Evolutionary conservation across 106 monocot species (phyloP).

Genomic region (Hemerocallis citrina): DNA sequence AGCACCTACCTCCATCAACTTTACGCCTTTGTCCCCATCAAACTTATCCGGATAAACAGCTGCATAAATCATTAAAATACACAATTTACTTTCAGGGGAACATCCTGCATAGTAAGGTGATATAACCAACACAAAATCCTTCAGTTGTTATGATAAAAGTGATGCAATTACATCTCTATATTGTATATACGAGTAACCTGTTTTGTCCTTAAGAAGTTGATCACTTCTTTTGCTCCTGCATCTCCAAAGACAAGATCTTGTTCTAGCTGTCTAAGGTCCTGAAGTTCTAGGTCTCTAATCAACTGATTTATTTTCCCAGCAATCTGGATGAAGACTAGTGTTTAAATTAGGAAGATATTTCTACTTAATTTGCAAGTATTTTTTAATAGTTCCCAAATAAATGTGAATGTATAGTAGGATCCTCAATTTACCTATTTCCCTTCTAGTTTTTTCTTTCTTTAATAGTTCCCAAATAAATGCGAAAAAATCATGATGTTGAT

Average conservation of each 20-base stretch:
- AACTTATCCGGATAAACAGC: slow-evolving; percentile 64
- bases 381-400: too few relatives aligned
- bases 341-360: neutral
- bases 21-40: slow-evolving; percentile 63
- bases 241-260: slow-evolving; percentile 83
- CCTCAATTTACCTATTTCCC: too few relatives aligned
- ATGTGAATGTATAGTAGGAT: too few relatives aligned
- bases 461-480: too few relatives aligned
- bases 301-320: slow-evolving; percentile 55
- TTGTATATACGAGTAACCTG: slow-evolving; percentile 29
- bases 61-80: slow-evolving; percentile 65
- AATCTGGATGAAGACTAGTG: slow-evolving; percentile 32
- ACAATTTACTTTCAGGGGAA: slow-evolving; percentile 58
- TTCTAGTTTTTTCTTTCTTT: too few relatives aligned
- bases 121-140: neutral
- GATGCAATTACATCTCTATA: neutral
- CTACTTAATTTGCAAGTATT: too few relatives aligned
- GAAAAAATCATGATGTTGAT: too few relatives aligned
- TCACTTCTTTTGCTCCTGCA: slow-evolving; percentile 71
- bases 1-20: slow-evolving; percentile 56
- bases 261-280: slow-evolving; percentile 57
- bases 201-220: slow-evolving; percentile 51
- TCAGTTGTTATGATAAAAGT: neutral
- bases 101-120: slow-evolving; percentile 37
- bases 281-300: slow-evolving; percentile 44